Evolutionary conservation across 176 grass and related monocot species (phyloP).

Genomic region (Oryza nivara): DNA sequence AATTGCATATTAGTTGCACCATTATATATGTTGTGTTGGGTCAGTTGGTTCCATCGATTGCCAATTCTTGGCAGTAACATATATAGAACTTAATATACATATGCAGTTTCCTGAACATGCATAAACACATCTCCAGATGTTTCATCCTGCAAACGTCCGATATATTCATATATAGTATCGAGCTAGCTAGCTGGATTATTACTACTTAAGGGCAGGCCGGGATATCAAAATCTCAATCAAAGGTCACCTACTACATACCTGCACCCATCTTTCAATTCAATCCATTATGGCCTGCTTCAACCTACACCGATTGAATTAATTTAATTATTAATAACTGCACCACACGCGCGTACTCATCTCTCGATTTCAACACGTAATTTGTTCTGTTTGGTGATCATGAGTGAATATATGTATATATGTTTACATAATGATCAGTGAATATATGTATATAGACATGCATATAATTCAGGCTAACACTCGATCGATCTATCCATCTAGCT

Average conservation of each 20-base stretch:
- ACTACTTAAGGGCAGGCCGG: not conserved
- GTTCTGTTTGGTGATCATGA: not conserved
- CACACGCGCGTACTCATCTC: not conserved
- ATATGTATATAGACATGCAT: too few relatives aligned
- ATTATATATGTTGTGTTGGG: conserved; percentile 20
- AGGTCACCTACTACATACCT: not conserved
- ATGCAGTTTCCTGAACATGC: not conserved
- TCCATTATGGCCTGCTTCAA: not conserved
- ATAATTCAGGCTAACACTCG: too few relatives aligned
- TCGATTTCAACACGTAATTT: not conserved
- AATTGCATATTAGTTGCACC: conserved; percentile 60
- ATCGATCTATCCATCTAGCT: too few relatives aligned
- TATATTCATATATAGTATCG: not conserved
- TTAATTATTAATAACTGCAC: not conserved
- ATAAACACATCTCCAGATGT: not conserved
- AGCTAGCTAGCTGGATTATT: not conserved
- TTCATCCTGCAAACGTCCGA: not conserved
- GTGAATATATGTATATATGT: too few relatives aligned
- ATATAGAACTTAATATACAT: not conserved
- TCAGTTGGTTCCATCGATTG: conserved; percentile 39
- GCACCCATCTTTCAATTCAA: not conserved
- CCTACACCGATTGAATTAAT: not conserved
- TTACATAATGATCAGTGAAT: too few relatives aligned
- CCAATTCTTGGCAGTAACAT: conserved; percentile 21
- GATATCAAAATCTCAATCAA: not conserved